Conservation (phyloP, 805 yeast species). For the Priceomyces haplophilus region DNA sequence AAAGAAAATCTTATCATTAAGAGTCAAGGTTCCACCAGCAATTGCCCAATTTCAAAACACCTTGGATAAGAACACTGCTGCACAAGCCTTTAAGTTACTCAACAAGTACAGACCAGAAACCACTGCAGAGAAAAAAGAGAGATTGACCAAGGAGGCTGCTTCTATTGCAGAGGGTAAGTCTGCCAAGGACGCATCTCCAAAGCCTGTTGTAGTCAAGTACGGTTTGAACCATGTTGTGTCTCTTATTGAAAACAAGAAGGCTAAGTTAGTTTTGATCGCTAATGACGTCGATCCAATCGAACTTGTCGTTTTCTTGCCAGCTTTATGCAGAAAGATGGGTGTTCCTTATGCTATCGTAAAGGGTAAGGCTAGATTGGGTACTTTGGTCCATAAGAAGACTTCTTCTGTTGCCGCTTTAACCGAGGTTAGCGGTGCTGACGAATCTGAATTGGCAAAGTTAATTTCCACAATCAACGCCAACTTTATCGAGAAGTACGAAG, state of each 20-base stretch:
- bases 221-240: slow-evolving; percentile 99
- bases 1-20: slow-evolving; percentile 89
- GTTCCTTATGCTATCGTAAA: slow-evolving; percentile 63
- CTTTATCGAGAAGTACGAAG: slow-evolving; percentile 93
- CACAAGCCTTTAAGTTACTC: slow-evolving; percentile 93
- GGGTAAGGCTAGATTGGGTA: slow-evolving; percentile 46
- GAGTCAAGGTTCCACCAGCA: slow-evolving; percentile 99
- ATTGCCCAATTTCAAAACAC: slow-evolving; percentile 94
- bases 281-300: slow-evolving; percentile 99
- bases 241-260: slow-evolving; percentile 96
- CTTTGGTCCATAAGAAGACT: slow-evolving; percentile 91
- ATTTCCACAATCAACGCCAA: slow-evolving; percentile 90
- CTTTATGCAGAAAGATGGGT: slow-evolving; percentile 99
- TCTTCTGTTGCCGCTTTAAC: slow-evolving; percentile 96
- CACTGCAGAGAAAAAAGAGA: slow-evolving; percentile 95
- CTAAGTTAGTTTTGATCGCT: slow-evolving; percentile 94
- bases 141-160: slow-evolving; percentile 98
- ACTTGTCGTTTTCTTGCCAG: slow-evolving; percentile 95
- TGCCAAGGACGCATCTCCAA: slow-evolving; percentile 93
- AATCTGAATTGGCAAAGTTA: slow-evolving; percentile 89
- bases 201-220: slow-evolving; percentile 95
- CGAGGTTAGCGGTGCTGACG: slow-evolving; percentile 92
- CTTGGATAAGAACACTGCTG: slow-evolving; percentile 98
- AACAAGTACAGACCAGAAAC: slow-evolving; percentile 99
- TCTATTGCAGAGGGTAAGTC: slow-evolving; percentile 98